phyloP scores from a whole-genome alignment of 768 basidiomycete genomes.

The Lactarius pseudohatsudake region DNA sequence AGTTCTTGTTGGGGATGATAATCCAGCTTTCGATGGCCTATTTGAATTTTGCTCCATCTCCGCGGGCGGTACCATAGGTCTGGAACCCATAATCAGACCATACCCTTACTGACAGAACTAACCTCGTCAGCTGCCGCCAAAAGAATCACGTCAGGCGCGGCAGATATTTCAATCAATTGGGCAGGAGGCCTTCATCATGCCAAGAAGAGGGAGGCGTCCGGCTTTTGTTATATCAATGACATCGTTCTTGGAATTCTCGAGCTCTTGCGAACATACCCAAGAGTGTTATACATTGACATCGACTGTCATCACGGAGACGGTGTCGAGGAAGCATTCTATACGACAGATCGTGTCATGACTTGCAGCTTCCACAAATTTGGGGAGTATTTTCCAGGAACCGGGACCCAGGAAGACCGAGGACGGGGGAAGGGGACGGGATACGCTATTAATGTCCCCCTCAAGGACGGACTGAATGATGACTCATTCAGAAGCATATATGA shows the following conservation, averaged over 20 bases:
- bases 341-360: slow-evolving; percentile 96
- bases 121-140: slow-evolving; percentile 68
- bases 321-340: slow-evolving; percentile 98
- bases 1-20: slow-evolving; percentile 84
- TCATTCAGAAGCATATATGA: slow-evolving; percentile 86
- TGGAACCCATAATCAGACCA: neutral
- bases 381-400: slow-evolving; percentile 91
- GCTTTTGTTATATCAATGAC: slow-evolving; percentile 99
- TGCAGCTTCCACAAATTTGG: slow-evolving; percentile 97
- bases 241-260: slow-evolving; percentile 95
- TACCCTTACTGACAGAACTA: neutral
- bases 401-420: slow-evolving; percentile 82
- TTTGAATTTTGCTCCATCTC: slow-evolving; percentile 98
- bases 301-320: slow-evolving; percentile 99
- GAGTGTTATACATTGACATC: slow-evolving; percentile 96
- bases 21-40: slow-evolving; percentile 93
- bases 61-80: slow-evolving; percentile 91
- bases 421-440: slow-evolving; percentile 84
- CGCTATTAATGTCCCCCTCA: slow-evolving; percentile 88
- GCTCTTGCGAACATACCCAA: slow-evolving; percentile 77
- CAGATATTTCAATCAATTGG: slow-evolving; percentile 92
- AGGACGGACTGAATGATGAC: slow-evolving; percentile 93
- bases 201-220: slow-evolving; percentile 97
- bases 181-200: slow-evolving; percentile 98
- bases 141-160: slow-evolving; percentile 71